Base-by-base conservation (phyloP, 2,329 filamentous ascomycete species). In the Clonostachys chloroleuca region DNA sequence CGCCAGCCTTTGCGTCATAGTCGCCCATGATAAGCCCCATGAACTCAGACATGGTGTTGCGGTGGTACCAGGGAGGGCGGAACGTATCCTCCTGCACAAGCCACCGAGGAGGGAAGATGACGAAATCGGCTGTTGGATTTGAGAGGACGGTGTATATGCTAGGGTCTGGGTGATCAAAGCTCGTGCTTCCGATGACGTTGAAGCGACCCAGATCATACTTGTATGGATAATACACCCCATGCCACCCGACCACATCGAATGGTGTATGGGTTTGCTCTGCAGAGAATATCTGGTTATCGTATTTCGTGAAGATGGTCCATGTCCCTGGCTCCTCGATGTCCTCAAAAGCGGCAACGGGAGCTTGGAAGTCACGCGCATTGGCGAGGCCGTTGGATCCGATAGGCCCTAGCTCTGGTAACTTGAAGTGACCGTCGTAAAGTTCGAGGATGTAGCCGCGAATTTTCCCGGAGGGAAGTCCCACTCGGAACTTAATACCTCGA, bases 121-220 rank as follows among this genome's bases (percentile, higher is more conserved):
- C 81, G 55, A 89, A 88, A 65, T 89, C 86, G 9, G 82, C 83
- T 6, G 80, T 81, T 10, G 77, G 81, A 1, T 80, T 83, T 2
- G 85, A 83, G 5, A 87, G 69, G 5, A 89, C 85, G 0, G 82
- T 91, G 68, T 84, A 92, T 62, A 92, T 91, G 50, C 78, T 84
- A 0, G 88, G 88, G 59, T 92, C 88, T 0, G 87, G 86, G 58
- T 92, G 88, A 62, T 92, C 87, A 59, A 79, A 88, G 18, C 81
- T 84, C 53, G 87, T 81, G 50, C 75, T 83, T 34, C 87, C 87
- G 34, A 92, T 83, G 41, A 81, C 81, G 62, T 84, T 87, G 73
- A 90, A 92, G 18, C 86, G 81, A 13, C 84, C 86, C 1, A 92
- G 74, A 58, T 92, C 87, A 67, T 92, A 92, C 65, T 92, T 92